Base-by-base conservation (phyloP, 108 stramenopile species). In the Nitzschia palea region DNA sequence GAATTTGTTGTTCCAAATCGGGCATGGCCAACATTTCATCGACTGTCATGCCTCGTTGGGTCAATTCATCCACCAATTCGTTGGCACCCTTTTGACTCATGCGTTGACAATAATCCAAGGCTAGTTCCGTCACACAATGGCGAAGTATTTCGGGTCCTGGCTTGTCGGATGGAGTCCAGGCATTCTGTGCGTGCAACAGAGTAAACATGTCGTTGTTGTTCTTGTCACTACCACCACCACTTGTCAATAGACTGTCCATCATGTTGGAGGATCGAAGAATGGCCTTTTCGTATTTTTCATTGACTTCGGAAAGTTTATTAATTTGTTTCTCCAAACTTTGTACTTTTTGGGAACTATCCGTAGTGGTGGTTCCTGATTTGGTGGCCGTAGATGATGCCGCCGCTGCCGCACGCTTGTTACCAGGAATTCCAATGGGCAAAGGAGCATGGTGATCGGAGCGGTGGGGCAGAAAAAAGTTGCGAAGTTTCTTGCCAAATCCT, bases 91-190 rank as follows among this genome's bases (percentile, higher is more conserved):
- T 59, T 34, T 73, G 62, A 12, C 79, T 70, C 0, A 88, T 50
- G 27, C 91, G 86, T 48, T 61, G 78, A 63, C 91, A 93, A 67
- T 88, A 89, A 62, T 93, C 91, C 27, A 93, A 36, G 5, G 80
- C 42, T 2, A 84, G 62, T 44, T 93, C 87, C 52, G 80, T 23
- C 9, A 80, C 73, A 68, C 91, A 93, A 15, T 70, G 70, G n/a
- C 76, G 72, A 9, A 83, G 70, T 12, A 86, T 74, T 35, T 57
- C 27, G 25, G 5, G 5, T 28, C 3, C 27, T 10, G n/a, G 18
- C 47, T 18, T 20, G 18, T 48, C 47, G 18, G 47, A 48, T 20
- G 50, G 33, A 30, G 70, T 62, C 84, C 87, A 87, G 17, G 73
- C 84, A 33, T 76, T 67, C 0, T 54, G 44, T 50, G 70, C 37